Conservation (phyloP, 2,329 filamentous ascomycete genomes). For the Curvularia hawaiiensis region DNA sequence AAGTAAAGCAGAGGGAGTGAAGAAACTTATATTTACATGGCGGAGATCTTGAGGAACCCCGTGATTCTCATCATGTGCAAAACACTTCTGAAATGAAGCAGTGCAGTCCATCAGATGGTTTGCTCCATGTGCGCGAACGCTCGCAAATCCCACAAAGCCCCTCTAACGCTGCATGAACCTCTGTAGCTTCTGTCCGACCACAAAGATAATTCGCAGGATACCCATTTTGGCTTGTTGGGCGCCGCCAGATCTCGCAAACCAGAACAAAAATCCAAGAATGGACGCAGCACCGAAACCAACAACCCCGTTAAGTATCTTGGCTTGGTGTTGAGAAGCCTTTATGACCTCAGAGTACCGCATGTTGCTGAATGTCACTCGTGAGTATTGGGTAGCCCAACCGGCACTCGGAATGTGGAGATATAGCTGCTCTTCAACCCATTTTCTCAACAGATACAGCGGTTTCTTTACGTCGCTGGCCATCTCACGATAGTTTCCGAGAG, state of each 20-base stretch:
- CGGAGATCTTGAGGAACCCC: background rate
- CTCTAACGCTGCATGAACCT: slow-evolving; percentile 15
- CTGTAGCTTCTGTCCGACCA: slow-evolving; percentile 30
- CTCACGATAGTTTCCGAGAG: slow-evolving; percentile 88
- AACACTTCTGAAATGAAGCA: background rate
- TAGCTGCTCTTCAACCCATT: slow-evolving; percentile 83
- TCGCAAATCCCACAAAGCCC: background rate
- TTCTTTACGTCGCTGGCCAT: slow-evolving; percentile 88
- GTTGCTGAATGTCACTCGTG: slow-evolving; percentile 90
- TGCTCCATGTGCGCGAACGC: no score
- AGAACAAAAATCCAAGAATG: slow-evolving; percentile 23
- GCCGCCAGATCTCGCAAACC: slow-evolving; percentile 32
- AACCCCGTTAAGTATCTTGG: slow-evolving; percentile 38
- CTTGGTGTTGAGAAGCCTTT: slow-evolving; percentile 61
- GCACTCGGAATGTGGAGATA: slow-evolving; percentile 75
- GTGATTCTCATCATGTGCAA: background rate
- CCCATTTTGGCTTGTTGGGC: slow-evolving; percentile 33
- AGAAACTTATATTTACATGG: background rate
- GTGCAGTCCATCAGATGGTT: background rate
- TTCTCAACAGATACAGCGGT: slow-evolving; percentile 77
- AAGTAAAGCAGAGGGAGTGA: no score
- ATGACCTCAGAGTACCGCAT: slow-evolving; percentile 87
- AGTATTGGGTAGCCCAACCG: slow-evolving; percentile 93
- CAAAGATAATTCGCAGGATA: slow-evolving; percentile 34
- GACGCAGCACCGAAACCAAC: slow-evolving; percentile 31